A percentile compares a stretch with the other conserved stretches of the same genome.
Conservation (phyloP, 768 basidiomycete species). For the Psilocybe subaeruginosa region DNA sequence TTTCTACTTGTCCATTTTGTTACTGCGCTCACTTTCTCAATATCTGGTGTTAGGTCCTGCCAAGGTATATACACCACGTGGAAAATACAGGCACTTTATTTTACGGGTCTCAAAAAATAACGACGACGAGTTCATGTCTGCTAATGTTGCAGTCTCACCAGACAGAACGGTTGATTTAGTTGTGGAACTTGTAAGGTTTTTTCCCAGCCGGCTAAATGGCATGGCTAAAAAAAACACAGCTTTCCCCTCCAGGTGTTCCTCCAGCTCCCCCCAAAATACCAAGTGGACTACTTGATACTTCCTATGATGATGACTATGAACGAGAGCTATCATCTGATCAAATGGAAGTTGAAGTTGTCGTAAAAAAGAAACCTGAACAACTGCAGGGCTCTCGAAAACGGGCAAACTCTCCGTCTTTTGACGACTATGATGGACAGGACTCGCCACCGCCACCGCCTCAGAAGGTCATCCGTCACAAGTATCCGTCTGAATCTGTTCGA, state of each 20-base stretch:
- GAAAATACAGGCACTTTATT: conserved; percentile 71
- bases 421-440: conserved; percentile 22
- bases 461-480: conserved; percentile 16
- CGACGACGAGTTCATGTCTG: conserved; percentile 49
- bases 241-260: conserved; percentile 33
- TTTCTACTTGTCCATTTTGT: not conserved
- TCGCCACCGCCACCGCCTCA: conserved; percentile 10
- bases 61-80: conserved; percentile 66
- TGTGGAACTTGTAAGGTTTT: conserved; percentile 55
- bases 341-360: not conserved
- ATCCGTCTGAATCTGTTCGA: conserved; percentile 17
- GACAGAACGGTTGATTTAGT: conserved; percentile 59
- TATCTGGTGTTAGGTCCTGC: conserved; percentile 54
- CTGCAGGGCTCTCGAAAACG: conserved; percentile 23
- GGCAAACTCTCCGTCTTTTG: conserved; percentile 26
- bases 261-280: conserved; percentile 37
- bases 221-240: conserved; percentile 23
- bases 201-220: not conserved
- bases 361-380: not conserved
- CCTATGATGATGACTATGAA: conserved; percentile 7
- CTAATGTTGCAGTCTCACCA: conserved; percentile 58
- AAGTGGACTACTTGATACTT: conserved; percentile 16
- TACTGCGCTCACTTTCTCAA: conserved; percentile 6
- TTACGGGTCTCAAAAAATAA: conserved; percentile 61
- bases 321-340: not conserved